phyloP scores from a whole-genome alignment of 2,329 filamentous ascomycete species.

The Cytospora leucostoma region DNA sequence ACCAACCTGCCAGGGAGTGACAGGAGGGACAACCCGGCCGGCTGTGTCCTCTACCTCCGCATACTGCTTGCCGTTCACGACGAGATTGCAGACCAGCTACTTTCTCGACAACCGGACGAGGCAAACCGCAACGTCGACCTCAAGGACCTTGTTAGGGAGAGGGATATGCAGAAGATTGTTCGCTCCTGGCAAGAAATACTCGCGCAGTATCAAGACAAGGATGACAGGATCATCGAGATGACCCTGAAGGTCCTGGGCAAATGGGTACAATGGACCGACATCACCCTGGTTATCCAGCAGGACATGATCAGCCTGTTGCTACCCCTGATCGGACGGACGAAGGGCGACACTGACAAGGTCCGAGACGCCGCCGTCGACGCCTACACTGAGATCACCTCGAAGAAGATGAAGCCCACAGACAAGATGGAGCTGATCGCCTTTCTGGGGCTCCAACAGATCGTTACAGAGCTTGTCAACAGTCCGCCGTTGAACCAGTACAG shows the following conservation, averaged over 20 bases:
- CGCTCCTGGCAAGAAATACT: conserved; percentile 91
- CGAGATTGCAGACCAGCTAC: conserved; percentile 91
- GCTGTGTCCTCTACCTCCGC: conserved; percentile 84
- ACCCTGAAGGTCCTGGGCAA: conserved; percentile 89
- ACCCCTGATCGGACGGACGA: conserved; percentile 77
- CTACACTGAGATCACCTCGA: conserved; percentile 92
- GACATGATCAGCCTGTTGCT: conserved; percentile 83
- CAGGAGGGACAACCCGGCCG: conserved; percentile 68
- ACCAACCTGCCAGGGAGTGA: conserved; percentile 64
- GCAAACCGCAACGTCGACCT: conserved; percentile 83
- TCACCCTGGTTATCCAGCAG: conserved; percentile 87
- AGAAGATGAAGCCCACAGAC: conserved; percentile 94
- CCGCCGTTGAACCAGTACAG: conserved; percentile 77
- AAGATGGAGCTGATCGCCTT: conserved; percentile 94
- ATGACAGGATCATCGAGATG: conserved; percentile 78
- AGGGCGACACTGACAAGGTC: conserved; percentile 71
- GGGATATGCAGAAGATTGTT: conserved; percentile 87
- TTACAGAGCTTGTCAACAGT: conserved; percentile 82
- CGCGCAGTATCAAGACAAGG: conserved; percentile 69
- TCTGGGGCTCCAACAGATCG: conserved; percentile 82
- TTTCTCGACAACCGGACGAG: conserved; percentile 76
- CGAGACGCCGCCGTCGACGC: conserved; percentile 91
- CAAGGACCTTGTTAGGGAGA: conserved; percentile 84
- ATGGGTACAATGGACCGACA: conserved; percentile 99
- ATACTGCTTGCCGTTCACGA: conserved; percentile 90